Base-by-base conservation (phyloP, 306 rosid genomes). In the Trifolium subterraneum region DNA sequence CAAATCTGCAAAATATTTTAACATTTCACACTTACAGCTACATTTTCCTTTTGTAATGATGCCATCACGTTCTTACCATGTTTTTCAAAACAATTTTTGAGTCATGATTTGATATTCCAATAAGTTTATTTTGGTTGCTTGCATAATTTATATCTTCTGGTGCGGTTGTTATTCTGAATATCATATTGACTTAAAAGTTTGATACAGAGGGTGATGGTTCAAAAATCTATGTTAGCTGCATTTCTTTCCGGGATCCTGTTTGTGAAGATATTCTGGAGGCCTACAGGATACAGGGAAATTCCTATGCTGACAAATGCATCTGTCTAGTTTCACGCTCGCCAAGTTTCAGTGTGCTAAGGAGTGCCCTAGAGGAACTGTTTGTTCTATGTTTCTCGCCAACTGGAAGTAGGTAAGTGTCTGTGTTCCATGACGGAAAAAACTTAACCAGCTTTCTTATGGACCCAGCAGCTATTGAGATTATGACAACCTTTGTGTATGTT, bases 151-250 rank as follows among this genome's bases (percentile, higher is more conserved):
- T 70, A 64, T 64, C 56, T 27, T 74, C 61, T 48, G 20, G 18
- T 45, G 68, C 72, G 80, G 59, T 20, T 64, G 16, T 61, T 72
- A 22, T 68, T 84, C 54, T 74, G 64, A 31, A 55, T 69, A 47
- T 25, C 51, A 78, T 44, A 56, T 45, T 84, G 79, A 84, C 76
- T 16, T 73, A 13, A 56, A 74, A 76, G 20, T 73, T 60, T 81
- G 38, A 72, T 87, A 68, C 92, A 94, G 99, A 94, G 98, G 99
- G 99, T 47, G 98, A 94, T 78, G 98, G 98, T 31, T 92, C 99
- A 69, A 94, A 94, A 82, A 94, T 94, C 77, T 94, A 87, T 79
- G 98, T 94, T 70, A 92, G 96, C 71, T 94, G 98, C 90, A 88
- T 94, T 85, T 89, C 98, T 79, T 94, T 94, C 78, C 90, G 97